Base-by-base conservation (phyloP, 176 grass and related monocot species). In the Otatea glauca region DNA sequence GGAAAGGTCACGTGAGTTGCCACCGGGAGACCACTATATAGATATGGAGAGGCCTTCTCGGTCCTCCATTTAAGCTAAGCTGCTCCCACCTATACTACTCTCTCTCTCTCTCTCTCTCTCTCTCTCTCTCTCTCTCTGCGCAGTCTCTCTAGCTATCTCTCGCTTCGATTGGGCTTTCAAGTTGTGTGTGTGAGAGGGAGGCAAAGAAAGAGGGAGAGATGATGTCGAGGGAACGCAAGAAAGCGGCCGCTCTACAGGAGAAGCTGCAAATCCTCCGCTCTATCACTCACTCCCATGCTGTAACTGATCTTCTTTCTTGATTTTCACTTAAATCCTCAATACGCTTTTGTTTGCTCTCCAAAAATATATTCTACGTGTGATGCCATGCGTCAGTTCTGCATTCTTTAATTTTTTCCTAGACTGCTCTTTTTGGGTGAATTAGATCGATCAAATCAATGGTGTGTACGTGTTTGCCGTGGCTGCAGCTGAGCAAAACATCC, bases 251-350 rank as follows among this genome's bases (percentile, higher is more conserved):
- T 79, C 86, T 96, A n/a, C 91, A 94, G 88, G 93, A 99, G 69
- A 99, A 99, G 78, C 89, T 99, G 17, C 89, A 96, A 60, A 82
- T 99, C 86, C 97, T 99, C 48, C 97, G 97, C 42, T 96, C 97
- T 13, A 77, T 99, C 70, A 96, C 97, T 5, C 92, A 99, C 79
- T 99, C 97, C 47, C 93, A 94, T 79, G 97, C 93, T 84, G 97
- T 99, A 92, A 78, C 50, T 89, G 45, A 42, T 55, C 85, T 44
- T 35, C 23, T 49, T 35, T 67, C 59, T 48, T 53, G 9, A 34
- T 24, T 38, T 21, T 43, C 27, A 29, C n/a, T 80, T 27, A 0
- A 67, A 5, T 16, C 41, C 25, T 24, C 7, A 51, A 18, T 18
- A 5, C 4, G 12, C 43, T 38, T 14, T 64, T 38, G 37, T 18